Evolutionary conservation across 2,329 filamentous ascomycete genomes (phyloP).

Genomic region (Cercospora brassicicola): DNA sequence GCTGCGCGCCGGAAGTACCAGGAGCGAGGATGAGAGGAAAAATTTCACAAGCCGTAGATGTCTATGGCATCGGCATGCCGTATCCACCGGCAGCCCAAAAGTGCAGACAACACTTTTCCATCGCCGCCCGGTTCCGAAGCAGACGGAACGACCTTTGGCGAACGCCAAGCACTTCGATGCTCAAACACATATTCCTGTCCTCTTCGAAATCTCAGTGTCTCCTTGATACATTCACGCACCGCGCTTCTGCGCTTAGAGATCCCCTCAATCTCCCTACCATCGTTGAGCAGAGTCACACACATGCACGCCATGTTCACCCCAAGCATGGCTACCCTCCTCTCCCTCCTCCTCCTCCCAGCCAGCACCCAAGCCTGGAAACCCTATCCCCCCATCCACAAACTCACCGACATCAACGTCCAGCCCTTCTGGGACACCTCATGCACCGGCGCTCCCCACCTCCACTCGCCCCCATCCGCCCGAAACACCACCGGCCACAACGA

Average conservation of each 20-base stretch:
- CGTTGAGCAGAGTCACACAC: background rate
- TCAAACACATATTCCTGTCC: background rate
- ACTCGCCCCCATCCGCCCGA: background rate
- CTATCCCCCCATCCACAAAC: background rate
- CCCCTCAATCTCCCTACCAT: background rate
- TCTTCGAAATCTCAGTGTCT: background rate
- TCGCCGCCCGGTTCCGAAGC: background rate
- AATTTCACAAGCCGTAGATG: background rate
- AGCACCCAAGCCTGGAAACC: background rate
- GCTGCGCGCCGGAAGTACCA: background rate
- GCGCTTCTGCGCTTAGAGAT: background rate
- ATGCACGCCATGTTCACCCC: background rate
- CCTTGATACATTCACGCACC: background rate
- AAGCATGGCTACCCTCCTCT: background rate
- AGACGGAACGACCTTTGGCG: background rate
- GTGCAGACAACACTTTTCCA: no score
- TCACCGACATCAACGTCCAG: background rate
- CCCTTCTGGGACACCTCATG: background rate
- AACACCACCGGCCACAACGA: background rate
- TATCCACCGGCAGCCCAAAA: background rate
- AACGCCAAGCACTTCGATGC: background rate
- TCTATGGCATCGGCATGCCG: background rate
- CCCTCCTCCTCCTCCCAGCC: background rate
- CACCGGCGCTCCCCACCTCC: background rate
- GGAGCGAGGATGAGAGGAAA: background rate